Conservation (phyloP, 345 rosid species). For the Carallia pectinifolia region DNA sequence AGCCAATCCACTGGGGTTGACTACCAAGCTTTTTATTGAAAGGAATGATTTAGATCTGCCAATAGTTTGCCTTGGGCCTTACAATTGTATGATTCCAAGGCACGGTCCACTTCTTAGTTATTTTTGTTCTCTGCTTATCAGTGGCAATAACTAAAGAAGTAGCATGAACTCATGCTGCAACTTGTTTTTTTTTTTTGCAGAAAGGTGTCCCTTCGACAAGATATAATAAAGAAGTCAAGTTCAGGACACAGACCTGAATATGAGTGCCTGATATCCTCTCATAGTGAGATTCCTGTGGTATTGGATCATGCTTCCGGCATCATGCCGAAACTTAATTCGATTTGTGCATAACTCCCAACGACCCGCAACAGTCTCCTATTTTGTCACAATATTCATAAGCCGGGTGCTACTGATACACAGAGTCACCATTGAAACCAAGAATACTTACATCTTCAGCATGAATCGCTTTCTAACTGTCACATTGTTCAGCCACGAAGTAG, state of each 20-base stretch:
- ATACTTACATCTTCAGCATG: slow-evolving; percentile 58
- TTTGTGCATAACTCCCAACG: slow-evolving; percentile 51
- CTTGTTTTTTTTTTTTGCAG: background rate
- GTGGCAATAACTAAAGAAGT: background rate
- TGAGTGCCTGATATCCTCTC: slow-evolving; percentile 69
- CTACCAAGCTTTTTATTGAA: too few species aligned
- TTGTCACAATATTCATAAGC: slow-evolving; percentile 3
- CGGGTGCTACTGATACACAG: slow-evolving; percentile 3
- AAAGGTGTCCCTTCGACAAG: background rate
- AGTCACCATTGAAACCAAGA: background rate
- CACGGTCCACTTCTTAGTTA: too few species aligned
- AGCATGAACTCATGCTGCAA: background rate
- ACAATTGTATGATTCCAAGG: too few species aligned
- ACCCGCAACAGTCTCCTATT: slow-evolving; percentile 47
- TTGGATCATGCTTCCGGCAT: slow-evolving; percentile 79
- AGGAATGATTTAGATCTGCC: too few species aligned
- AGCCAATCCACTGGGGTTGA: too few species aligned
- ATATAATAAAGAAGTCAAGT: background rate
- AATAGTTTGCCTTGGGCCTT: too few species aligned
- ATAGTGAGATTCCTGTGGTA: slow-evolving; percentile 78
- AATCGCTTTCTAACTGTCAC: slow-evolving; percentile 64
- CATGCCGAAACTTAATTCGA: slow-evolving; percentile 37
- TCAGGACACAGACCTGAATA: slow-evolving; percentile 56
- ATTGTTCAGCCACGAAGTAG: slow-evolving; percentile 70
- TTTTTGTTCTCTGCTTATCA: too few species aligned